These are phyloP conservation scores for Fermentozyma sake DNA, from an alignment of 1,139 yeast species.

Conservation along the genomic window DNA sequence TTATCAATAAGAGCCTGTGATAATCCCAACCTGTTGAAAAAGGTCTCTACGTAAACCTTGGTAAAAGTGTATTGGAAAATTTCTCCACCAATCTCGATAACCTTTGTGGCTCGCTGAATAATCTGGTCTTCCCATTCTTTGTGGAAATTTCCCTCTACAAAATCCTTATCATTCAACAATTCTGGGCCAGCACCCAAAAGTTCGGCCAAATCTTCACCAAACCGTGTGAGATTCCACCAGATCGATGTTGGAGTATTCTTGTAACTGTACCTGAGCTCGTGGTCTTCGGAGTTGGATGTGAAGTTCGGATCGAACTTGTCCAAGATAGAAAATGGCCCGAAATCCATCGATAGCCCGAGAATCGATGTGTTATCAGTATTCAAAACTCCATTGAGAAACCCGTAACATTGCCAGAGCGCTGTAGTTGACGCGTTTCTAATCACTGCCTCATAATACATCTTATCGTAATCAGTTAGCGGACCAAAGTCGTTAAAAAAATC, in stretches of 20 bases:
- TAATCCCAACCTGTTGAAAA: conserved; percentile 70
- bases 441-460: conserved; percentile 66
- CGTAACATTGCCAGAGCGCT: conserved; percentile 88
- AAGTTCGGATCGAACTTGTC: conserved; percentile 78
- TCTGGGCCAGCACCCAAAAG: conserved; percentile 67
- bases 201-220: conserved; percentile 83
- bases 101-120: conserved; percentile 56
- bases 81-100: conserved; percentile 62
- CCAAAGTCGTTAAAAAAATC: conserved; percentile 24
- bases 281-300: conserved; percentile 91
- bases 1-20: conserved; percentile 27
- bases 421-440: conserved; percentile 70
- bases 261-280: conserved; percentile 65
- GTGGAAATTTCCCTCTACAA: conserved; percentile 28
- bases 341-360: conserved; percentile 82
- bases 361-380: conserved; percentile 93
- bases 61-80: conserved; percentile 63
- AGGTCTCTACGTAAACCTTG: conserved; percentile 51
- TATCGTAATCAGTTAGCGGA: conserved; percentile 60
- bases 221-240: conserved; percentile 89
- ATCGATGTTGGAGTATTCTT: conserved; percentile 78
- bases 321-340: conserved; percentile 91
- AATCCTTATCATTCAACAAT: conserved; percentile 33
- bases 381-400: conserved; percentile 88
- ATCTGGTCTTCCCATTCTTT: conserved; percentile 50